These are phyloP conservation scores for Penicillium sp. DNA, from an alignment of 2,329 filamentous ascomycete genomes.

Conservation along the genomic window DNA sequence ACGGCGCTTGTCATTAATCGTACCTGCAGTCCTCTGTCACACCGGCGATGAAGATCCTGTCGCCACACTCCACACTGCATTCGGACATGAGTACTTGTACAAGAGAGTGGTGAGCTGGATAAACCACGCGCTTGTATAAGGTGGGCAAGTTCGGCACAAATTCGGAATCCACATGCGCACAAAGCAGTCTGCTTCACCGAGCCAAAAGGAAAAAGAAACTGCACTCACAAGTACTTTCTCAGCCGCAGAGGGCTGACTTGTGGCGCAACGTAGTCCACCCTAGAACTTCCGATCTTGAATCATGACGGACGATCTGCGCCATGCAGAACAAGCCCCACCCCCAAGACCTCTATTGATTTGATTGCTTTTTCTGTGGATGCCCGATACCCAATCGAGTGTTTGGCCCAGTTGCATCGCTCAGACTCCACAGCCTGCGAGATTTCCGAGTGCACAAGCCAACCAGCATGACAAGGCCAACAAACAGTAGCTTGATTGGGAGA, in stretches of 20 bases:
- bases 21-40: constrained; percentile 11
- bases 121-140: background rate
- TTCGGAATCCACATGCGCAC: background rate
- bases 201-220: constrained; percentile 4
- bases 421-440: background rate
- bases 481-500: constrained; percentile 7
- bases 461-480: constrained; percentile 4
- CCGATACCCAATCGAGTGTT: constrained; percentile 10
- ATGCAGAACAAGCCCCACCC: background rate
- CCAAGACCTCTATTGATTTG: constrained; percentile 7
- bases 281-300: constrained; percentile 7
- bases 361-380: constrained; percentile 8
- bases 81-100: background rate
- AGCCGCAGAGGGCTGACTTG: constrained; percentile 14
- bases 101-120: background rate
- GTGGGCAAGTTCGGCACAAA: background rate
- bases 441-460: constrained; percentile 1
- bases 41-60: background rate
- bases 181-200: constrained; percentile 3
- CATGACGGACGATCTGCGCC: constrained; percentile 7
- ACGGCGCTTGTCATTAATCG: constrained; percentile 21
- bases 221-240: constrained; percentile 1
- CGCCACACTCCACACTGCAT: background rate
- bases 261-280: constrained; percentile 19
- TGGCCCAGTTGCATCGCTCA: background rate